phyloP scores from a whole-genome alignment of 139 green algal genomes.

The Auxenochlorella pyrenoidosa region DNA sequence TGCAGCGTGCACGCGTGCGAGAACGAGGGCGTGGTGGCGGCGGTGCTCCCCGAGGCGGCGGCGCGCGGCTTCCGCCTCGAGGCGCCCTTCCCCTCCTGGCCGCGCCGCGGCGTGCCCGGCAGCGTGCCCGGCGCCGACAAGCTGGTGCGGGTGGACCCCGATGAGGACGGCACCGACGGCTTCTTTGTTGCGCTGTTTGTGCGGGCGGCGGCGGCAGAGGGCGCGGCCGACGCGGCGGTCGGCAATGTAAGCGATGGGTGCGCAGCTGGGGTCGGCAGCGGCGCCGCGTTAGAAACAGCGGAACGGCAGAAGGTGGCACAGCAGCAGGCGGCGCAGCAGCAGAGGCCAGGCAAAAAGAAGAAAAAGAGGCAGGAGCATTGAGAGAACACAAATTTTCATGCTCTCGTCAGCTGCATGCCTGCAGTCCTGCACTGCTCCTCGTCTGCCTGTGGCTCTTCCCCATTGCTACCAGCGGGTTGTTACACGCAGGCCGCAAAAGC shows the following conservation, averaged over 20 bases:
- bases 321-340: neutral
- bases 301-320: neutral
- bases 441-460: neutral
- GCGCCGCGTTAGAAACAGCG: neutral
- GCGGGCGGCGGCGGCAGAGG: constrained; percentile 13
- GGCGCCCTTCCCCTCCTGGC: constrained; percentile 76
- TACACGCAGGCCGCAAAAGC: neutral
- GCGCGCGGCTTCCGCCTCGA: constrained; percentile 75
- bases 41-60: constrained; percentile 66
- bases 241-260: neutral
- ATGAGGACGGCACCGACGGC: constrained; percentile 85
- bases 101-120: constrained; percentile 65
- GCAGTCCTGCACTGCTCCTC: no score
- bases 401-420: neutral
- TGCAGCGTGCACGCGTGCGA: constrained; percentile 82
- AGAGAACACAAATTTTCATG: no score
- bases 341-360: neutral
- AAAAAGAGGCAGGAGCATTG: neutral
- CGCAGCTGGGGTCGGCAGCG: neutral
- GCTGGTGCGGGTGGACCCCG: constrained; percentile 71
- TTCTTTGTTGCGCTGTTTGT: constrained; percentile 94
- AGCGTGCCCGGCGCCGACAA: constrained; percentile 56
- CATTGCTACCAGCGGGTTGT: neutral
- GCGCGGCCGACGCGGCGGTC: neutral
- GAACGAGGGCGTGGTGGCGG: constrained; percentile 93